Evolutionary conservation across 805 yeast genomes (phyloP), one percentile per base, ranked within the genome.

Genomic region (Debaryomyces tyrocola): DNA sequence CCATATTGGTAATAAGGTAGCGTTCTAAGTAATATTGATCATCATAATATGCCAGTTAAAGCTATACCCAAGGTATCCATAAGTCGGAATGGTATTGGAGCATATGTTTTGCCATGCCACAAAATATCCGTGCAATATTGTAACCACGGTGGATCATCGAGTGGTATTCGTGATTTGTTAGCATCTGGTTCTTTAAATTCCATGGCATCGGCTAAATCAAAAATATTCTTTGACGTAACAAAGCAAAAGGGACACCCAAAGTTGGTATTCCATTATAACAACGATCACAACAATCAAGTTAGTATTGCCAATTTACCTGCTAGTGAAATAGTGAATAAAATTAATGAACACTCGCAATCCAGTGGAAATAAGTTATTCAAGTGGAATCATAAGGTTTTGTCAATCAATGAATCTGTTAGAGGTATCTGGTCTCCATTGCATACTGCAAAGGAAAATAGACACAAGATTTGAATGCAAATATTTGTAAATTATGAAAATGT

Each of bases 361-460:
- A 78, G 87, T 40, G 97, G 97, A 43, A 83, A 82, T 58, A 59
- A 62, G 9, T 76, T 79, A 58, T 70, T 77, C 56, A 86, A 86
- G 65, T 82, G 74, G 55, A 83, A 87, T 61, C 85, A 89, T 47
- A 70, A 67, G 59, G 98, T 94, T 31, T 79, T 83, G 66, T 85
- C 96, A 36, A 68, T 78, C 51, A 94, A 92, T 63, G 80, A 78
- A 45, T 83, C 95, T 46, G 90, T 92, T 14, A 86, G 99, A 77
- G 99, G 99, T 60, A 78, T 94, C 41, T 94, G 99, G 99, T 90
- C 97, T 39, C 99, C 99, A 48, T 76, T 92, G 74, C 97, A 91
- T 62, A 85, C 79, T 42, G 62, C 64, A 35, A 73, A 70, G 60
- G 62, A 55, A n/a, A 53, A 66, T 51, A 70, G 78, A 57, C 70